Evolutionary conservation across 441 rosid genomes (phyloP).

Genomic region (Monsonia emarginata): DNA sequence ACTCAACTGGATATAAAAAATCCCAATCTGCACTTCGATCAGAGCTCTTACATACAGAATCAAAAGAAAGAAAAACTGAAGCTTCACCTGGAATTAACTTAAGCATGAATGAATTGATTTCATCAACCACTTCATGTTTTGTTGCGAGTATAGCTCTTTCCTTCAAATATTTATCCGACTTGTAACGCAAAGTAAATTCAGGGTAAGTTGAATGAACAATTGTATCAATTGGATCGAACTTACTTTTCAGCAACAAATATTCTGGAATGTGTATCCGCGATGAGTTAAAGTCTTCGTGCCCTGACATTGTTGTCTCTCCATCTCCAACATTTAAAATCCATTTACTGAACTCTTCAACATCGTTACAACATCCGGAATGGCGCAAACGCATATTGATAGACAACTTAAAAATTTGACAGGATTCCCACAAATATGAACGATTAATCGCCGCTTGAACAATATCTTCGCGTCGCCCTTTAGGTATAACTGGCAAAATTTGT

Average conservation of each 20-base stretch:
- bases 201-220: not conserved
- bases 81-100: not conserved
- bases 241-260: not conserved
- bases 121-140: conserved; percentile 2
- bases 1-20: not conserved
- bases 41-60: not conserved
- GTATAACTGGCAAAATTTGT: conserved; percentile 7
- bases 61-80: not conserved
- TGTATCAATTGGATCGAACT: not conserved
- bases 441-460: not conserved
- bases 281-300: not conserved
- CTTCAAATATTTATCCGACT: not conserved
- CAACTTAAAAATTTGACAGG: not conserved
- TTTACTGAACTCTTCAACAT: not conserved
- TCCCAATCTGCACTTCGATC: not conserved
- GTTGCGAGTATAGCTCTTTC: not conserved
- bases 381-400: not conserved
- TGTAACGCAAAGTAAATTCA: not conserved
- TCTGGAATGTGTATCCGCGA: not conserved
- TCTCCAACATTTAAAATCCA: conserved; percentile 1
- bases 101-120: not conserved
- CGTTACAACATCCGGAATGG: not conserved
- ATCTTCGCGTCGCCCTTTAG: not conserved
- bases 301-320: not conserved
- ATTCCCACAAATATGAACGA: conserved; percentile 7